Base-by-base conservation (phyloP, 2,329 filamentous ascomycete species). In the Lecanosticta acicola region DNA sequence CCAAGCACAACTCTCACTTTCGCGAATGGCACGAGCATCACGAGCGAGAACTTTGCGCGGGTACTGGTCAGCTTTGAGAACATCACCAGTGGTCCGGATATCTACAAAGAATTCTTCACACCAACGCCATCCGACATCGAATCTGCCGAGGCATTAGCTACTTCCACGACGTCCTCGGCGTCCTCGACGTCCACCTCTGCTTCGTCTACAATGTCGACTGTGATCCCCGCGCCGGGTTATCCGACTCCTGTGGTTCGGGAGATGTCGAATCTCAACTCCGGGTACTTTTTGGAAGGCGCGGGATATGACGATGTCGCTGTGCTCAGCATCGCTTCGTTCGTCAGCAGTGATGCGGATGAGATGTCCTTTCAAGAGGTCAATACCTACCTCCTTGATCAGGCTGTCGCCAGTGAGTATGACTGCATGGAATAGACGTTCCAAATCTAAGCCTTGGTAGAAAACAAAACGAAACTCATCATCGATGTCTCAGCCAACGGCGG, bases 391-490 rank as follows among this genome's bases (percentile, higher is more conserved):
- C 65, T 74, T 37, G 59, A 67, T 8, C 61, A 63, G 11, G 71
- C 71, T 29, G 69, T 70, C 45, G 66, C 68, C 8, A 17, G 45
- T 48, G 19, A 39, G 39, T 33, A 8, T 32, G 9, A 42, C 26
- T 16, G 3, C 4, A 13, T 26, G 29, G 14, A 13, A 8, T 4
- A n/a, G 19, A n/a, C n/a, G n/a, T n/a, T n/a, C n/a, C n/a, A n/a
- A n/a, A n/a, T n/a, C 43, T 46, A 29, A 46, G 9, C 3, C 10
- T 3, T 2, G 17, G 11, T 41, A 39, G 71, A 69, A 1, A 75
- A 74, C 46, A 81, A 80, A 65, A 79, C 71, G 37, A 79, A 78
- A 60, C 71, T 83, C 0, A 73, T 83, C 9, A 67, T 84, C 21
- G 79, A 83, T 53, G 63, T 83, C 4, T 72, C 71, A 3, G 71